Base-by-base conservation (phyloP, 441 rosid genomes). In the Sinapis alba region DNA sequence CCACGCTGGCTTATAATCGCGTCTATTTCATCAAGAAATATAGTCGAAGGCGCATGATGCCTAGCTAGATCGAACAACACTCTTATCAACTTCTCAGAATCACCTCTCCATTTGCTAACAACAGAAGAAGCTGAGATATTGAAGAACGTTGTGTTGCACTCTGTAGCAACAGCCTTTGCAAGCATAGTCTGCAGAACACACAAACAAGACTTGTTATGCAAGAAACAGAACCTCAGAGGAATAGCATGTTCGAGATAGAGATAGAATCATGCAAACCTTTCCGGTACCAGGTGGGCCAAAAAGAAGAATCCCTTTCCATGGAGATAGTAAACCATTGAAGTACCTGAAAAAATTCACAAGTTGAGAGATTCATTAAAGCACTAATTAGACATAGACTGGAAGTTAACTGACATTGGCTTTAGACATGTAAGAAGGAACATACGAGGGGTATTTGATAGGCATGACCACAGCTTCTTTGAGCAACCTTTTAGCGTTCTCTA, bases 81-180 rank as follows among this genome's bases (percentile, higher is more conserved):
- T 86, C 88, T 95, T 18, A 95, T 81, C 79, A 91, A 82, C 89
- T 93, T 95, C 82, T 95, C 98, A 8, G 98, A 95, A 76, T 95
- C 99, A 80, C 99, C 82, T 57, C 98, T 93, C 99, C 99, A 96
- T 89, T 96, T 96, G 90, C 99, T 96, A 73, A 96, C 99, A 45
- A 96, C 92, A 30, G 99, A 96, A 50, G 99, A 96, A 69, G 99
- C 99, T 36, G 99, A 96, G 71, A 96, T 96, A 61, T 96, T 96
- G 88, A 96, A 96, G 86, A 96, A 96, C 9, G 99, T 93, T 9
- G 99, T 96, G 60, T 96, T 91, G 89, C 99, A 96, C 82, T 96
- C 99, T 26, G 98, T 93, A 56, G 99, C 99, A 78, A 96, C 97
- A 68, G 98, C 99, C 84, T 93, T 91, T 15, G 99, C 98, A 76